Evolutionary conservation across 2,329 filamentous ascomycete genomes (phyloP).

Genomic region (Alternaria sp.): DNA sequence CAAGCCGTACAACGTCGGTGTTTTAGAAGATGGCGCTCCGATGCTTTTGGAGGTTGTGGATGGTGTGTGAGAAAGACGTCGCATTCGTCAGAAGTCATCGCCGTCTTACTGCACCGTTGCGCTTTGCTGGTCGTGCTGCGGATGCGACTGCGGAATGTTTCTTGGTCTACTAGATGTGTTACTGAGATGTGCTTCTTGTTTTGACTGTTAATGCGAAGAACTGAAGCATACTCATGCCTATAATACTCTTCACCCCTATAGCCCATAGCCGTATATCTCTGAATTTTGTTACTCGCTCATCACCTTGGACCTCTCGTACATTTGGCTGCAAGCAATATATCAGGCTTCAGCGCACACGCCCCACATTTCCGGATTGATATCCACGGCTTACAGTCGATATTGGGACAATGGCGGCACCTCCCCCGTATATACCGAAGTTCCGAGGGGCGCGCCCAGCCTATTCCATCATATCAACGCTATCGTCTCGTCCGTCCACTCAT

Average conservation of each 20-base stretch:
- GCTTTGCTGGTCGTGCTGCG: constrained; percentile 14
- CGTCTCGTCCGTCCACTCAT: constrained; percentile 1
- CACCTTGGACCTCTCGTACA: constrained; percentile 11
- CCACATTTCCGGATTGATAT: constrained; percentile 6
- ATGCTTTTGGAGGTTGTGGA: constrained; percentile 12
- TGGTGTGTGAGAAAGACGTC: constrained; percentile 15
- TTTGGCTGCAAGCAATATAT: constrained; percentile 12
- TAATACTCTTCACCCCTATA: constrained; percentile 9
- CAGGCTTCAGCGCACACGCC: constrained; percentile 13
- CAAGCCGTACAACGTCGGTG: constrained; percentile 17
- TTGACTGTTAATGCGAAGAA: constrained; percentile 1
- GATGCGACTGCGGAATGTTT: constrained; percentile 8
- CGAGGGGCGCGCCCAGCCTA: constrained; percentile 3
- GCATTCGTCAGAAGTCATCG: constrained; percentile 12
- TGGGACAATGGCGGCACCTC: constrained; percentile 11
- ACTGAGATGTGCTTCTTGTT: constrained; percentile 8
- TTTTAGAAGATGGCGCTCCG: constrained; percentile 9
- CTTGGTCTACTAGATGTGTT: constrained; percentile 10
- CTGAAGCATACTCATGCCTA: neutral
- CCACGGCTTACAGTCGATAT: constrained; percentile 5
- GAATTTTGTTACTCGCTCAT: neutral
- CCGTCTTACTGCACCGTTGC: constrained; percentile 13
- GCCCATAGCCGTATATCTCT: constrained; percentile 1
- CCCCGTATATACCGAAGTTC: constrained; percentile 10
- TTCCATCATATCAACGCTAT: constrained; percentile 7